Percentiles rank a stretch among this genome's conserved stretches.
Conservation (phyloP, 2,329 filamentous ascomycete species). For the Penicillium expansum region DNA sequence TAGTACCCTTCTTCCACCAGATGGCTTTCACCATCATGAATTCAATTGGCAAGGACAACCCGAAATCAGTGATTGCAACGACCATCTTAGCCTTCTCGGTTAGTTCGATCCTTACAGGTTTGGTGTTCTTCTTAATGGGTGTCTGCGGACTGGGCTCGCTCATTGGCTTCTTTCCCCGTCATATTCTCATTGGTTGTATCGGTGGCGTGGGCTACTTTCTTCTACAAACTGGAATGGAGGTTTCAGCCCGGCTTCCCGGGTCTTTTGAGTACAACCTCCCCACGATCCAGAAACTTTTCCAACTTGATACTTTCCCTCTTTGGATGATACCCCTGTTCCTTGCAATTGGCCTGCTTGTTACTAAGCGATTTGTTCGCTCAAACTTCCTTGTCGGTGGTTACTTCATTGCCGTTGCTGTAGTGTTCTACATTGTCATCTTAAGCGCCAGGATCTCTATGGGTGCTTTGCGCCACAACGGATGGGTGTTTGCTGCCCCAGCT, state of each 20-base stretch:
- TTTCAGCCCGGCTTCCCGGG: slow-evolving; percentile 83
- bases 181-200: slow-evolving; percentile 95
- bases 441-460: slow-evolving; percentile 63
- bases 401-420: slow-evolving; percentile 73
- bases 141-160: slow-evolving; percentile 83
- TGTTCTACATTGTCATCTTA: slow-evolving; percentile 51
- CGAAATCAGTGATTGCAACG: slow-evolving; percentile 85
- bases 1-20: slow-evolving; percentile 97
- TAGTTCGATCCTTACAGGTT: slow-evolving; percentile 85
- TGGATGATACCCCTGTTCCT: slow-evolving; percentile 80
- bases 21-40: slow-evolving; percentile 89
- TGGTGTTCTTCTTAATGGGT: slow-evolving; percentile 90
- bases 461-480: slow-evolving; percentile 68
- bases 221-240: slow-evolving; percentile 85
- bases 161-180: slow-evolving; percentile 93
- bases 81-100: slow-evolving; percentile 88
- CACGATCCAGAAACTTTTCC: slow-evolving; percentile 72
- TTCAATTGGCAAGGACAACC: slow-evolving; percentile 73
- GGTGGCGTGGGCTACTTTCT: slow-evolving; percentile 96
- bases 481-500: slow-evolving; percentile 87
- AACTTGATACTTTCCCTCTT: slow-evolving; percentile 70
- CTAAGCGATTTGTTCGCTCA: slow-evolving; percentile 72
- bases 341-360: slow-evolving; percentile 70
- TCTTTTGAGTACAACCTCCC: slow-evolving; percentile 76
- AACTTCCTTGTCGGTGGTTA: slow-evolving; percentile 84